phyloP scores from a whole-genome alignment of 208 protist genomes.

The Crithidia expoeki region DNA sequence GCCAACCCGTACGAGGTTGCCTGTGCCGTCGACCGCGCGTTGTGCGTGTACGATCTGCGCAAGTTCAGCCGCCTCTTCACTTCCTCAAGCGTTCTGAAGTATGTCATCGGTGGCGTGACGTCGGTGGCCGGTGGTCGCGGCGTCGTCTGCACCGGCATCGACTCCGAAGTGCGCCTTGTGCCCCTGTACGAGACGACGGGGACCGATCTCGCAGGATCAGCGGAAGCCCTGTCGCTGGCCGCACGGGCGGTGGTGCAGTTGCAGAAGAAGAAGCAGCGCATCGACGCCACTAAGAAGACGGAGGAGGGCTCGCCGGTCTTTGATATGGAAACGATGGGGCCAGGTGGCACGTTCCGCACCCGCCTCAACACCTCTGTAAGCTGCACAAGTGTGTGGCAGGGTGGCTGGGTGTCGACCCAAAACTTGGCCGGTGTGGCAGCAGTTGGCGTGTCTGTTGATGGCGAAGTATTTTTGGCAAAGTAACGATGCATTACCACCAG shows the following conservation, averaged over 20 bases:
- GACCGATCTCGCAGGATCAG: not conserved
- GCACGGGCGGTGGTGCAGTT: constrained; percentile 15
- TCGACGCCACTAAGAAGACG: constrained; percentile 1
- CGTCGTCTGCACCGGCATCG: constrained; percentile 69
- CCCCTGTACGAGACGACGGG: constrained; percentile 28
- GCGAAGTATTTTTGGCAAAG: constrained; percentile 70
- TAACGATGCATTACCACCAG: no score
- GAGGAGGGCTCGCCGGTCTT: constrained; percentile 5
- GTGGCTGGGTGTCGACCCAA: constrained; percentile 57
- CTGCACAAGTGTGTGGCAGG: constrained; percentile 74
- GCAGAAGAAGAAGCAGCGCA: constrained; percentile 26
- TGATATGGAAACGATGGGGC: constrained; percentile 22
- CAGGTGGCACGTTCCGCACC: constrained; percentile 69
- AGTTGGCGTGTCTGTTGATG: constrained; percentile 70
- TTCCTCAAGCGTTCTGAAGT: constrained; percentile 80
- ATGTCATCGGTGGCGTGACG: constrained; percentile 61
- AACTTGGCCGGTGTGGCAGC: constrained; percentile 43
- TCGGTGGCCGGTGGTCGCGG: constrained; percentile 49
- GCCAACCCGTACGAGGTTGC: constrained; percentile 65
- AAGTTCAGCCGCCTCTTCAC: constrained; percentile 73
- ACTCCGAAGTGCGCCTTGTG: constrained; percentile 64
- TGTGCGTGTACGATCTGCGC: constrained; percentile 79
- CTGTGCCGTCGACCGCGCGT: constrained; percentile 60
- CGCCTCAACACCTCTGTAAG: constrained; percentile 67
- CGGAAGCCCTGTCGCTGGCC: constrained; percentile 15